Evolutionary conservation across 331 rosid genomes (phyloP), one percentile per base, ranked within the genome.

Genomic region (Malus hybrid): DNA sequence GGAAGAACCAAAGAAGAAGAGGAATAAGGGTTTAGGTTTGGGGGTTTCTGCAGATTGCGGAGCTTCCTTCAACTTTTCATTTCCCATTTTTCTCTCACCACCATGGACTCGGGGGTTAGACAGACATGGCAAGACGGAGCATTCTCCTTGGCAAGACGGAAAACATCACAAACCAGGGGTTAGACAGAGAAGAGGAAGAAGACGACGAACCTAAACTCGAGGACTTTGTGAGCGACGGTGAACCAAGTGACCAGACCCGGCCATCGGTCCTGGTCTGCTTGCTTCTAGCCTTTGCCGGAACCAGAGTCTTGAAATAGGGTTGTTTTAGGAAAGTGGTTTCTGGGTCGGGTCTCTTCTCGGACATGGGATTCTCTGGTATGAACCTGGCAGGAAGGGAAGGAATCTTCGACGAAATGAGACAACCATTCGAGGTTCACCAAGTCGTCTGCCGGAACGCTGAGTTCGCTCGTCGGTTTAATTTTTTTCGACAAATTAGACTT

Each of bases 381-480:
- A 73, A 44, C 31, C 75, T 80, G 9, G 81, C 63, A 7, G 92
- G 91, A 36, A 79, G 83, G 0, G 90, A 93, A 90, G 44, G 97
- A 93, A 64, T 93, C 98, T 69, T 93, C 97, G 0, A 93, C 96
- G 4, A 93, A 93, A 87, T 91, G 94, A 57, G 98, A 93, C 22
- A 93, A 39, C 98, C 98, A 93, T 68, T 93, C 98, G 32, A 93
- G 86, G 87, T 87, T 78, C 13, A 86, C 98, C 61, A 90, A 83
- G 70, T 93, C 96, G 18, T 91, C 97, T 1, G 69, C 85, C 98
- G 90, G 97, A 76, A 90, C 79, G 76, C 52, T 80, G 81, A 90
- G 94, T 74, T 83, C 96, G 71, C 76, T 79, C 4, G 90, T 46
- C 57, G 95, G 85, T 9, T 82, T 79, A 13, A 84, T 79, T 50